Evolutionary conservation across 2,329 filamentous ascomycete species (phyloP).

Genomic region (Diaporthe nobilis): DNA sequence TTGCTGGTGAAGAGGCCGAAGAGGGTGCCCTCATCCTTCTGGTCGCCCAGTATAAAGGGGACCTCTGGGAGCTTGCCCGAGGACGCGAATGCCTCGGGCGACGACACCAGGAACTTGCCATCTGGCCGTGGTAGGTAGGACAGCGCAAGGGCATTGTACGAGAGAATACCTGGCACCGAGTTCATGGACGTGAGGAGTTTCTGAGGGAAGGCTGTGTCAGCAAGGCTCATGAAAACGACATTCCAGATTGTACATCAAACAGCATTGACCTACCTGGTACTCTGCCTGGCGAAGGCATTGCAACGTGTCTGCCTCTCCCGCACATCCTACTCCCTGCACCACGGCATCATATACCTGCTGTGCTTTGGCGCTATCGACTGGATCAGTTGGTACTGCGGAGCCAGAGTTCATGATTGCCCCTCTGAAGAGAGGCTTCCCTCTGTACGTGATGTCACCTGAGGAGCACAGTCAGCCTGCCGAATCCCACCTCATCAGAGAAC

Average conservation of each 20-base stretch:
- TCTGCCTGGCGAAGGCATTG: conserved; percentile 74
- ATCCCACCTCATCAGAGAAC: background rate
- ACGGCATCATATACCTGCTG: conserved; percentile 76
- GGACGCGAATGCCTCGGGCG: conserved; percentile 70
- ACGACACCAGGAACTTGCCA: conserved; percentile 71
- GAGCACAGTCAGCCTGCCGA: background rate
- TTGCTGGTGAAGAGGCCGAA: conserved; percentile 80
- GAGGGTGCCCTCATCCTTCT: conserved; percentile 85
- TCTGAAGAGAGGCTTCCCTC: conserved; percentile 81
- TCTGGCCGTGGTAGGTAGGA: conserved; percentile 84
- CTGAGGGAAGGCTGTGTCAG: background rate
- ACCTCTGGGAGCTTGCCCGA: conserved; percentile 65
- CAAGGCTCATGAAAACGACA: too few relatives aligned
- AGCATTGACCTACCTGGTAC: conserved; percentile 57
- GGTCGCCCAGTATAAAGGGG: conserved; percentile 74
- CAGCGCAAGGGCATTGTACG: conserved; percentile 77
- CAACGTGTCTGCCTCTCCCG: conserved; percentile 67
- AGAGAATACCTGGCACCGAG: conserved; percentile 77
- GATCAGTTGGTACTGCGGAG: conserved; percentile 71
- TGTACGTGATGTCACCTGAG: conserved; percentile 78
- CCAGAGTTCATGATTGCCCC: conserved; percentile 85
- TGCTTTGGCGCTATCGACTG: conserved; percentile 75
- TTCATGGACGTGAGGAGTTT: conserved; percentile 76
- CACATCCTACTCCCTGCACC: conserved; percentile 73
- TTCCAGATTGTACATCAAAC: background rate